Evolutionary conservation across 495 filamentous ascomycete species (phyloP), one percentile per base, ranked within the genome.

Genomic region (Chaetomium cochliodes): DNA sequence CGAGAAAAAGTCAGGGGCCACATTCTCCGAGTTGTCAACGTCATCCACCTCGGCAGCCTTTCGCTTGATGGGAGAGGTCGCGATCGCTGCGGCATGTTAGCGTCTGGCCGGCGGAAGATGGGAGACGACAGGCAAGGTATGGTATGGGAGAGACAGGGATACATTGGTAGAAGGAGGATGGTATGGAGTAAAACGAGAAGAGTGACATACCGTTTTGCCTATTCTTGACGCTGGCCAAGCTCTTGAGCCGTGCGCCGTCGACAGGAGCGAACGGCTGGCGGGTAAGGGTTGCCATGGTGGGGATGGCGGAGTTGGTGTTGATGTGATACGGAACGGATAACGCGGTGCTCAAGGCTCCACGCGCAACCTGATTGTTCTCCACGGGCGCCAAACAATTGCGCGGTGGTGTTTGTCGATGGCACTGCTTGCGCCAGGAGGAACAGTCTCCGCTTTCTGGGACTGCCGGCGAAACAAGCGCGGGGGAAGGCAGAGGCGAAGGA

Each of bases 1-100:
- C 26, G 91, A 83, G 70, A 87, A 86, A 62, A 84, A 71, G 26
- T 77, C 64, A 0, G 92, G 92, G 69, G 93, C 91, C 65, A 96
- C 81, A 70, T 96, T 97, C 79, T 97, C 92, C 9, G 82, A 76
- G 72, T 96, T 86, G 60, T 80, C 78, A 20, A 84, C 79, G 37
- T 85, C 78, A 2, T 71, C 50, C 39, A 76, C 75, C 47, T 81
- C 80, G 50, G 74, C 62, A 18, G 77, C 80, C 66, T 83, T 83
- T 37, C 81, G 74, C 73, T 83, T 83, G 37, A 64, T 65, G 5
- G 79, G 68, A 20, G 78, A 66, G 20, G 62, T 61, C 16, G 77
- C 64, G 61, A 81, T 67, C 37, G 79, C 78, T 82, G 64, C 11
- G 42, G 33, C 16, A 37, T 50, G 67, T 73, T 59, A 72, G 65